Evolutionary conservation across 169 alveolate genomes (phyloP).

Genomic region (Besnoitia besnoiti): DNA sequence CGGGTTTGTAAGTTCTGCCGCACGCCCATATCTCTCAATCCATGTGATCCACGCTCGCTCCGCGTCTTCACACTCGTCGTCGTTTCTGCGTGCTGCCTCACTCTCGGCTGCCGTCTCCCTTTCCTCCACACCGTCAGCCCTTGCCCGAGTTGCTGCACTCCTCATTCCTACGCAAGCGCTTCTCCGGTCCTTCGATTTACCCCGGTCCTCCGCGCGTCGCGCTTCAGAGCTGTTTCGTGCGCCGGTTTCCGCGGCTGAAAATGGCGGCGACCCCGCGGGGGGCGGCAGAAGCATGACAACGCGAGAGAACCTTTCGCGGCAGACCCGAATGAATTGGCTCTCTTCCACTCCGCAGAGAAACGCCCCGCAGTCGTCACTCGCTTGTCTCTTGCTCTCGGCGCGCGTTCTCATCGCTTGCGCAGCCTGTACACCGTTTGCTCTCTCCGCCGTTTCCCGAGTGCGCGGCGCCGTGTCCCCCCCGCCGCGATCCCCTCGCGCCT

Average conservation of each 20-base stretch:
- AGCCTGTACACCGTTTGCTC: not conserved
- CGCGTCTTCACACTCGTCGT: not conserved
- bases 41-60: not conserved
- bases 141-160: no score
- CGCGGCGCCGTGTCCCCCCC: not conserved
- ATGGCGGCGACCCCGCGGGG: not conserved
- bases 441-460: not conserved
- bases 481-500: not conserved
- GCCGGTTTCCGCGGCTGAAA: no score
- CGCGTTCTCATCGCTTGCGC: not conserved
- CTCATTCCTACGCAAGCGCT: no score
- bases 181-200: no score
- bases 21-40: not conserved
- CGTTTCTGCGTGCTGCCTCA: not conserved
- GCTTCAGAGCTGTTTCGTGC: no score
- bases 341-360: not conserved
- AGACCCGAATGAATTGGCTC: not conserved
- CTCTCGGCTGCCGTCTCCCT: no score
- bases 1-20: not conserved
- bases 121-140: no score
- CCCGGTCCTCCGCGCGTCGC: not conserved
- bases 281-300: slow-evolving; percentile 35
- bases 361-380: not conserved
- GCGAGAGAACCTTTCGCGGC: slow-evolving; percentile 21
- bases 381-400: not conserved